These are phyloP conservation scores for Sphagnum magellanicum DNA, from an alignment of 228 moss, liverwort and hornwort genomes.

Conservation along the genomic window DNA sequence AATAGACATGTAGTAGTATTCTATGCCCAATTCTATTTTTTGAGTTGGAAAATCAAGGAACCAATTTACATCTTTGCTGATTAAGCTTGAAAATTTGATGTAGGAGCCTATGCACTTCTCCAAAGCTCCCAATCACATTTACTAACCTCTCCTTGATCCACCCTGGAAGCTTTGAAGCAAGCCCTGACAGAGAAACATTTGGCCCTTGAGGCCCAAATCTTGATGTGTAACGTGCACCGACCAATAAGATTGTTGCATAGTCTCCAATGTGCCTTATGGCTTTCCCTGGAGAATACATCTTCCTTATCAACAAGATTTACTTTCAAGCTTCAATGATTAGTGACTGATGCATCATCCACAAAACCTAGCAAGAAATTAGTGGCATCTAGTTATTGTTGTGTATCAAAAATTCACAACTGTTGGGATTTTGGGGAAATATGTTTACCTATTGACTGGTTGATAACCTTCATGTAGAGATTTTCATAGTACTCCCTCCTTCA, in stretches of 20 bases:
- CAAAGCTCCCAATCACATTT: conserved; percentile 68
- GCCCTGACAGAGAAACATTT: conserved; percentile 37
- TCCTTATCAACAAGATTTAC: too few species aligned
- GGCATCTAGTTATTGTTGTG: too few species aligned
- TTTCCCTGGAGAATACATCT: conserved; percentile 32
- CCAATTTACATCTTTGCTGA: conserved; percentile 26
- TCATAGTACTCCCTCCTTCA: conserved; percentile 85
- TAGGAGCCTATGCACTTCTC: conserved; percentile 78
- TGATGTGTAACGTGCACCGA: conserved; percentile 74
- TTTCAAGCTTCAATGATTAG: background rate
- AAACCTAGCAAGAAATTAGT: too few species aligned
- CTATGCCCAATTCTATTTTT: too few species aligned
- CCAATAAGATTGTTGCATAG: conserved; percentile 84
- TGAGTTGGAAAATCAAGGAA: too few species aligned
- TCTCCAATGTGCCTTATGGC: conserved; percentile 90
- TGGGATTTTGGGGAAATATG: too few species aligned
- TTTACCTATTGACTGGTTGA: conserved; percentile 92
- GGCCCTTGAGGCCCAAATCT: conserved; percentile 12
- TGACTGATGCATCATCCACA: too few species aligned
- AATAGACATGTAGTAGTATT: too few species aligned
- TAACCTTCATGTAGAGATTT: conserved; percentile 97
- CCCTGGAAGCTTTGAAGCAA: conserved; percentile 72
- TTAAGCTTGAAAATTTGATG: conserved; percentile 84
- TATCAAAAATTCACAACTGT: too few species aligned
- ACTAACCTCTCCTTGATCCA: conserved; percentile 85